A percentile compares a stretch with the other conserved stretches of the same genome.
Conservation (phyloP, 225 moss, liverwort and hornwort genomes). For the Lunularia cruciata region DNA sequence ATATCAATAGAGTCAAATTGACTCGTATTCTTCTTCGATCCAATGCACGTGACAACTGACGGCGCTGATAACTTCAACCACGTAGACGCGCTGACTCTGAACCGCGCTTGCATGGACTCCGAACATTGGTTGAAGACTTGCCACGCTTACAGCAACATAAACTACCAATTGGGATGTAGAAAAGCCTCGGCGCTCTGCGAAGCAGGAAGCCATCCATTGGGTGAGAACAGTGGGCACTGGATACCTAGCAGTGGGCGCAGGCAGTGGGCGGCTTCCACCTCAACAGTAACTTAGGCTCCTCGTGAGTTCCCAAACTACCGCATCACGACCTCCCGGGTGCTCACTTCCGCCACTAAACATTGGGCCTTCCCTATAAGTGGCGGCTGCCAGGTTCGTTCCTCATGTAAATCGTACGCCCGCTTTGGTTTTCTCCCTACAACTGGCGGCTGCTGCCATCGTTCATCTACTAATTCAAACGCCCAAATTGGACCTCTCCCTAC, state of each 20-base stretch:
- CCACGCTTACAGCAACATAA: not conserved
- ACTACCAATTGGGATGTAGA: not conserved
- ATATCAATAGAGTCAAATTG: not conserved
- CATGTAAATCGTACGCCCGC: no score
- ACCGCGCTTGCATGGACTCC: not conserved
- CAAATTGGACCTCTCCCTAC: no score
- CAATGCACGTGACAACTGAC: not conserved
- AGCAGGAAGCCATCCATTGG: slow-evolving; percentile 1
- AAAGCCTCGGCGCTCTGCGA: not conserved
- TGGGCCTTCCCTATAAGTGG: no score
- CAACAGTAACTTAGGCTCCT: no score
- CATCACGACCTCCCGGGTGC: no score
- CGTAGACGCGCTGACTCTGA: not conserved
- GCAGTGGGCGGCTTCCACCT: slow-evolving; percentile 11
- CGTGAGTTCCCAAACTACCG: no score
- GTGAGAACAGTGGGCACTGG: slow-evolving; percentile 6
- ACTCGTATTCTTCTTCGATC: not conserved
- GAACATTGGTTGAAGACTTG: not conserved
- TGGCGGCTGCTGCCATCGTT: no score
- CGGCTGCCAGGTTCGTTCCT: no score
- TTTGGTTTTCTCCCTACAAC: no score
- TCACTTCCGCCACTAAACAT: no score
- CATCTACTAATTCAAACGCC: no score
- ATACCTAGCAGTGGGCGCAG: slow-evolving; percentile 7
- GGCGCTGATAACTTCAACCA: not conserved